These are phyloP conservation scores for Vanderwaltozyma yarrowii DNA, from an alignment of 805 yeast species.

Conservation along the genomic window DNA sequence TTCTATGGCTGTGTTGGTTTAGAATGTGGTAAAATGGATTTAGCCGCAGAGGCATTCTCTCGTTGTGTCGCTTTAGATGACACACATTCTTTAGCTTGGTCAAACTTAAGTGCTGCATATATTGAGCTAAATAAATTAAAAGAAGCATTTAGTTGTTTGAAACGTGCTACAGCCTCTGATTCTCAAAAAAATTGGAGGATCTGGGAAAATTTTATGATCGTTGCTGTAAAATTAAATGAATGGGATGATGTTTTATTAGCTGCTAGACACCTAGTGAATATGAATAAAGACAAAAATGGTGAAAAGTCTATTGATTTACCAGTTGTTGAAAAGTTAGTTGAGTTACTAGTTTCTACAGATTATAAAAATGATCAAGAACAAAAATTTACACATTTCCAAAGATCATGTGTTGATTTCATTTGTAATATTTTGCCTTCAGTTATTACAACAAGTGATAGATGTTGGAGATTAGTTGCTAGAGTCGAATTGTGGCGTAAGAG, in stretches of 20 bases:
- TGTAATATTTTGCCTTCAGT: conserved; percentile 58
- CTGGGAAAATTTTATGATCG: conserved; percentile 77
- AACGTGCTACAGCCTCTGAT: conserved; percentile 66
- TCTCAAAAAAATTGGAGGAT: conserved; percentile 76
- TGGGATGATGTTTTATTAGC: conserved; percentile 87
- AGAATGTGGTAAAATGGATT: conserved; percentile 55
- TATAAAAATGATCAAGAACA: conserved; percentile 32
- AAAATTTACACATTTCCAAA: conserved; percentile 52
- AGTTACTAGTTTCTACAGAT: conserved; percentile 44
- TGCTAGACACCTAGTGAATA: conserved; percentile 47
- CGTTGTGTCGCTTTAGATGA: conserved; percentile 84
- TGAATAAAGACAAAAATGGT: conserved; percentile 46
- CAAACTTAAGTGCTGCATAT: conserved; percentile 77
- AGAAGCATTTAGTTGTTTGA: conserved; percentile 80
- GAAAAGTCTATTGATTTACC: conserved; percentile 66
- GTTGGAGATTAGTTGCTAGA: conserved; percentile 77
- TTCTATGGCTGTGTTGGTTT: conserved; percentile 86
- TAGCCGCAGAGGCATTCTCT: conserved; percentile 87
- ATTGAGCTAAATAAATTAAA: conserved; percentile 50
- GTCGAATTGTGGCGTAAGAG: conserved; percentile 79
- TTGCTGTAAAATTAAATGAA: conserved; percentile 71
- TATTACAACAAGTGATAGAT: conserved; percentile 46
- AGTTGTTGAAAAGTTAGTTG: conserved; percentile 63
- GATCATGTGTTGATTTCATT: conserved; percentile 59
- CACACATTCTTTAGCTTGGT: conserved; percentile 76